Evolutionary conservation across 176 grass and related monocot genomes (phyloP), one percentile per base, ranked within the genome.

Genomic region (Zoysia japonica): DNA sequence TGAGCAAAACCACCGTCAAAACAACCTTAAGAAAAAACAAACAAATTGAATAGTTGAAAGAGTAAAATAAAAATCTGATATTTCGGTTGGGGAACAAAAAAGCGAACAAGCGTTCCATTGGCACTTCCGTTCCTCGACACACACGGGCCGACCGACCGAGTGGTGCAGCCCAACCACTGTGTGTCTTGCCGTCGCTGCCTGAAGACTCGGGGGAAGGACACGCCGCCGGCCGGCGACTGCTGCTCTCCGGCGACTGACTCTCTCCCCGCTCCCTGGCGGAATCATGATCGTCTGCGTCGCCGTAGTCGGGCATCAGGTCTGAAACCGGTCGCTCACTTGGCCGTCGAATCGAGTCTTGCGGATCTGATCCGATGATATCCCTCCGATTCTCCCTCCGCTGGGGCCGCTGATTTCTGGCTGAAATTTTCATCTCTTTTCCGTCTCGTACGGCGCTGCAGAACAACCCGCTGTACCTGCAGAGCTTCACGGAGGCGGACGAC

Each of bases 231-330:
- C 19, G 45, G 43, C 42, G 56, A 7, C 65, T 36, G 47, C 47
- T 17, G 36, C 61, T 75, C 51, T 73, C 76, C 62, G 47, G 42
- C 16, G 44, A 47, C 56, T 14, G 62, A 19, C 1, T 14, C 16
- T 2, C 46, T 35, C 74, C 64, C 13, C 45, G 10, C 42, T 57
- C 47, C 40, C 14, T 52, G 76, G 46, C 3, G 76, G 14, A 73
- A 79, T 80, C 63, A 99, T 99, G 96, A 91, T 99, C 86, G 90
- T 95, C 63, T 99, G 90, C 88, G 92, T 96, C 79, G 92, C 96
- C 82, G 88, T 99, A 68, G 86, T 98, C 55, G 90, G 96, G 49
- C 92, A 98, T 80, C 96, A 98, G 92, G 96, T 98, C 50, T 86
- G 82, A 28, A 20, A 67, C 13, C 10, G 13, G 5, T 47, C 50